Evolutionary conservation across 148 eudicot genomes (phyloP), one percentile per base, ranked within the genome.

Genomic region (Arctostaphylos glauca): DNA sequence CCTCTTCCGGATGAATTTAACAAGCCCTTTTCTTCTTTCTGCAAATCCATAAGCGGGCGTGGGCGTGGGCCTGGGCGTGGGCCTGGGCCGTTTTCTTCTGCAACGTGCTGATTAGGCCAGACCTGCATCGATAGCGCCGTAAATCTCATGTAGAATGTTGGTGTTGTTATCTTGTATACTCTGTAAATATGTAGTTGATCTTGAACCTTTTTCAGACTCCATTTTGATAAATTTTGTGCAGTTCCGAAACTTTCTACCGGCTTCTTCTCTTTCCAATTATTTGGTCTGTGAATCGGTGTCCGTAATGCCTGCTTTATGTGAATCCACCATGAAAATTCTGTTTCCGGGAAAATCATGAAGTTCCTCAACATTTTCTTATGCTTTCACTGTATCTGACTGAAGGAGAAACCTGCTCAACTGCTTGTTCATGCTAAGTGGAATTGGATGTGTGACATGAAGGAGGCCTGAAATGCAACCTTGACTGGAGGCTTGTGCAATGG

Each of bases 1-100:
- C 90, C 92, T 48, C 92, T 93, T 59, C 87, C 94, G 19, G 85
- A 88, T 6, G 95, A 93, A 60, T 77, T 91, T 6, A 90, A 86
- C 81, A 91, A 81, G 49, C 85, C 92, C 9, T 93, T 93, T 86
- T 80, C 91, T 49, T 84, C 83, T 67, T 93, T 93, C 85, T 91
- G 87, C 60, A 84, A 82, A 80, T 86, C 95, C 13, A 54, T 93
- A n/a, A 87, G 72, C 58, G 90, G 66, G 41, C 79, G 81, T 48
- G 55, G 1, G 38, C 38, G 38, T 1, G 0, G 38, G 38, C 38
- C n/a, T n/a, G n/a, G n/a, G n/a, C n/a, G 72, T 58, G 90, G 71
- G 41, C 79, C 80, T 48, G 55, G 73, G 74, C 81, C 78, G n/a
- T 83, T 56, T n/a, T 78, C 64, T 16, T 58, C 53, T 49, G 81